Evolutionary conservation across 2,329 filamentous ascomycete genomes (phyloP).

Genomic region (Nemania abortiva): DNA sequence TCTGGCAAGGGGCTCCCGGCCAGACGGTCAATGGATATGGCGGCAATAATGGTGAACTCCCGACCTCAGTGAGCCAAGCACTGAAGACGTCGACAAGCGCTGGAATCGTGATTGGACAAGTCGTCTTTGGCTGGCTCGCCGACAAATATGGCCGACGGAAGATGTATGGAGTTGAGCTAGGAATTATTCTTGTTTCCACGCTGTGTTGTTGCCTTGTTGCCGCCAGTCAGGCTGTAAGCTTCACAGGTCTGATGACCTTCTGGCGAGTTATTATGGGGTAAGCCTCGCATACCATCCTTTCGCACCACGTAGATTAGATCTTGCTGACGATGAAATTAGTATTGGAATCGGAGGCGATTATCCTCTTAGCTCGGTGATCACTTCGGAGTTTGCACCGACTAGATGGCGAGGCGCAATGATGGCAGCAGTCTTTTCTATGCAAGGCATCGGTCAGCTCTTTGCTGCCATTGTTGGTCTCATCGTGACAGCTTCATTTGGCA

Average conservation of each 20-base stretch:
- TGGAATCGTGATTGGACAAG: constrained; percentile 82
- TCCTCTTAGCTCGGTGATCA: constrained; percentile 83
- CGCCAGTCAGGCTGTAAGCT: constrained; percentile 69
- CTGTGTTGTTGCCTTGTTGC: constrained; percentile 74
- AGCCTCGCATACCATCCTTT: constrained; percentile 5
- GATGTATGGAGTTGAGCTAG: constrained; percentile 85
- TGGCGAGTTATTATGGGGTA: constrained; percentile 79
- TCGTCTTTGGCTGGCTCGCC: constrained; percentile 81
- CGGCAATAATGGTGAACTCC: constrained; percentile 67
- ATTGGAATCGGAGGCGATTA: constrained; percentile 87
- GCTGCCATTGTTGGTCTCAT: constrained; percentile 79
- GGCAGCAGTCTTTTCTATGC: constrained; percentile 86
- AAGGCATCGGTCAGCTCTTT: constrained; percentile 81
- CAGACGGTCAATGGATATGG: constrained; percentile 60
- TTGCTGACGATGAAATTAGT: constrained; percentile 55
- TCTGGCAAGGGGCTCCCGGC: constrained; percentile 67
- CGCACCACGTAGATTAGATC: not conserved
- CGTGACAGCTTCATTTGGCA: constrained; percentile 73
- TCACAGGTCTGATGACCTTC: constrained; percentile 74
- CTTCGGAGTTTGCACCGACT: constrained; percentile 86
- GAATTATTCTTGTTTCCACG: constrained; percentile 78
- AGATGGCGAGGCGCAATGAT: constrained; percentile 87
- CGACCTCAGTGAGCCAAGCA: constrained; percentile 74
- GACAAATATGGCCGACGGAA: constrained; percentile 80
- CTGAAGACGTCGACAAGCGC: constrained; percentile 85